Evolutionary conservation across 2,329 filamentous ascomycete genomes (phyloP).

Genomic region (Cladobotryum mycophilum): DNA sequence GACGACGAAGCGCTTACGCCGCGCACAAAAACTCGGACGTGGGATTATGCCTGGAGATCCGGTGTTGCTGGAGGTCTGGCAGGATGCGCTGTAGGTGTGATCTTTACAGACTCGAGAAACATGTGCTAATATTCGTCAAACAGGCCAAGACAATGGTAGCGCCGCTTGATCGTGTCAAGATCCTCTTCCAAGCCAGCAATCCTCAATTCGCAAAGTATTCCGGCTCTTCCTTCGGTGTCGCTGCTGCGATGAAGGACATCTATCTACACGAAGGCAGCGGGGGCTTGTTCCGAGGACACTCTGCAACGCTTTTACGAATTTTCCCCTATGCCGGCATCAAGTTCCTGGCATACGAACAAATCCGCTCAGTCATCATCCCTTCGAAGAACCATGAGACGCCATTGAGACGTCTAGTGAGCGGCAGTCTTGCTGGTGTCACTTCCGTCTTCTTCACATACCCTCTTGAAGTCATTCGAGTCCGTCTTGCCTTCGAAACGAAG

Average conservation of each 20-base stretch:
- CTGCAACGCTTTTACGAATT: constrained; percentile 85
- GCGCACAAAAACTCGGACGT: constrained; percentile 53
- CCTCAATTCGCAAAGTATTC: constrained; percentile 92
- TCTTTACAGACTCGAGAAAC: not conserved
- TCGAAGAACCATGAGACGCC: constrained; percentile 70
- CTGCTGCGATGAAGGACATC: constrained; percentile 78
- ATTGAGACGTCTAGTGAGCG: constrained; percentile 65
- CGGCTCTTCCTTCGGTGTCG: constrained; percentile 78
- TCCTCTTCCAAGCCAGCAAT: constrained; percentile 93
- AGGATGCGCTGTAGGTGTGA: constrained; percentile 72
- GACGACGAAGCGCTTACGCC: constrained; percentile 42
- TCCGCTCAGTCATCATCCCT: constrained; percentile 72
- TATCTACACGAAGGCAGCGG: constrained; percentile 64
- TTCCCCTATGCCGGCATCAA: constrained; percentile 98
- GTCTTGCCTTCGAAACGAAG: constrained; percentile 90
- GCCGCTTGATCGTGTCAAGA: constrained; percentile 95
- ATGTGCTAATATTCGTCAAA: constrained; percentile 9
- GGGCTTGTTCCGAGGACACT: constrained; percentile 89
- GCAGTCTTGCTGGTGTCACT: constrained; percentile 73
- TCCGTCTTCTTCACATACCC: constrained; percentile 97
- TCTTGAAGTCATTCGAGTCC: constrained; percentile 84
- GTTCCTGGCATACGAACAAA: constrained; percentile 96
- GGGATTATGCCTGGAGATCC: constrained; percentile 78
- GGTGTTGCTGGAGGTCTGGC: constrained; percentile 84
- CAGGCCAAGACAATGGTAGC: constrained; percentile 94